A percentile compares a stretch with the other conserved stretches of the same genome.
These are phyloP conservation scores for Carex littledalei DNA, from an alignment of 176 grass and related monocot genomes.

Conservation along the genomic window DNA sequence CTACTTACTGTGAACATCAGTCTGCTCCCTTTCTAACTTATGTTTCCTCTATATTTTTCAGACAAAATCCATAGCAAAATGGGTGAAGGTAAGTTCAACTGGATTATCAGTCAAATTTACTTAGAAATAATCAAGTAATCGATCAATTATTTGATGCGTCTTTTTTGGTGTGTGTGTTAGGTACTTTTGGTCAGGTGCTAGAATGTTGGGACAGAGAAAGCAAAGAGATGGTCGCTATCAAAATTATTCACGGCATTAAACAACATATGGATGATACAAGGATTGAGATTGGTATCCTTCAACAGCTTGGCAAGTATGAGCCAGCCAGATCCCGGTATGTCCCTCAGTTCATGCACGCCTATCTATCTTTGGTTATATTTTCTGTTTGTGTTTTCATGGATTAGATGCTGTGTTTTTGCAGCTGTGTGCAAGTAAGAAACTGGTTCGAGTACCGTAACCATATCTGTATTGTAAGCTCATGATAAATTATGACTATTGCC, in stretches of 20 bases:
- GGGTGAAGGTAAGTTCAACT: conserved; percentile 73
- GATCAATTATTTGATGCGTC: not conserved
- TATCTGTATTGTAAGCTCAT: conserved; percentile 78
- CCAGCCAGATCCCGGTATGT: conserved; percentile 47
- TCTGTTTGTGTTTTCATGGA: conserved; percentile 2
- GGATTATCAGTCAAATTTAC: not conserved
- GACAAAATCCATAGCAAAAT: conserved; percentile 81
- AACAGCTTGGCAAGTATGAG: conserved; percentile 60
- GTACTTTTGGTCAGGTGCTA: conserved; percentile 78
- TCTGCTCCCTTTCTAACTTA: not conserved
- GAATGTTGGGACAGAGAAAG: conserved; percentile 83
- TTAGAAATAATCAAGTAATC: not conserved
- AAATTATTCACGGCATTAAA: conserved; percentile 51
- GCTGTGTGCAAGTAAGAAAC: conserved; percentile 66
- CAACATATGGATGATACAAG: conserved; percentile 63
- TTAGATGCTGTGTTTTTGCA: conserved; percentile 21
- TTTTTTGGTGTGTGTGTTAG: conserved; percentile 24
- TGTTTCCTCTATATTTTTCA: conserved; percentile 26
- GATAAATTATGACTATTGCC: conserved; percentile 17
- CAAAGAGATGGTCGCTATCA: conserved; percentile 82
- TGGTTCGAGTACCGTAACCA: conserved; percentile 63
- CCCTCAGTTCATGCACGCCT: not conserved
- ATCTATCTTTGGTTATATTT: not conserved
- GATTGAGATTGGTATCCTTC: conserved; percentile 69
- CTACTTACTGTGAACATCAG: not conserved